Percentiles rank a stretch among this genome's conserved stretches.
Conservation (phyloP, 495 filamentous ascomycete genomes). For the Hypomontagnella submonticulosa region DNA sequence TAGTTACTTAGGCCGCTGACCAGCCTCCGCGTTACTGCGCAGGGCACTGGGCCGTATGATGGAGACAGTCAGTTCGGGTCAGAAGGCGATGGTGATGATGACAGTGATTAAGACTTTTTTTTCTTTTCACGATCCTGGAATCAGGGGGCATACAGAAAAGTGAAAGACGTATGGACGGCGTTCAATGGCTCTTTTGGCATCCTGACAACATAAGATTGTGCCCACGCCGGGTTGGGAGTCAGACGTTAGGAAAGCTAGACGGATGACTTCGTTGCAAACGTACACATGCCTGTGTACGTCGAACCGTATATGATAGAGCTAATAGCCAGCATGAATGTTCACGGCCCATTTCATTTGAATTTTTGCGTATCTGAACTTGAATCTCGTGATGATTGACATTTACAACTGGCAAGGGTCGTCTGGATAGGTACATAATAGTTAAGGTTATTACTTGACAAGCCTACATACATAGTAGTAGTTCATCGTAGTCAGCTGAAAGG, state of each 20-base stretch:
- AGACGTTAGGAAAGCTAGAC: conserved; percentile 1
- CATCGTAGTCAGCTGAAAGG: too few relatives aligned
- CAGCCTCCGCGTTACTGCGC: conserved; percentile 11
- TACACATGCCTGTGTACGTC: conserved; percentile 1
- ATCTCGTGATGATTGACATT: too few relatives aligned
- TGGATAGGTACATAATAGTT: too few relatives aligned
- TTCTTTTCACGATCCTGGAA: conserved; percentile 17
- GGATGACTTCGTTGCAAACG: conserved; percentile 26
- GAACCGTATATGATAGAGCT: conserved; percentile 29
- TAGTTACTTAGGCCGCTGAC: conserved; percentile 41
- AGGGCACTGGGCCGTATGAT: conserved; percentile 13
- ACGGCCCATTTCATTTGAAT: conserved; percentile 15
- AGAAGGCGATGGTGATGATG: conserved; percentile 29
- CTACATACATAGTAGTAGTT: too few relatives aligned
- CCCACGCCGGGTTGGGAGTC: conserved; percentile 12
- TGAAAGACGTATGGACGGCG: conserved; percentile 20
- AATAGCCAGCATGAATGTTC: conserved; percentile 37
- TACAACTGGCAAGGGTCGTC: too few relatives aligned
- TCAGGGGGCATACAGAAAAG: conserved; percentile 32
- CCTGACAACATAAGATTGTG: conserved; percentile 34
- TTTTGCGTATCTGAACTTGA: not conserved
- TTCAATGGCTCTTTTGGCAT: conserved; percentile 22
- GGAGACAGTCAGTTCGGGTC: conserved; percentile 36
- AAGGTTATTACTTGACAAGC: too few relatives aligned
- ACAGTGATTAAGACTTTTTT: conserved; percentile 12